phyloP scores from a whole-genome alignment of 495 filamentous ascomycete species.

The Talaromyces thailandensis region DNA sequence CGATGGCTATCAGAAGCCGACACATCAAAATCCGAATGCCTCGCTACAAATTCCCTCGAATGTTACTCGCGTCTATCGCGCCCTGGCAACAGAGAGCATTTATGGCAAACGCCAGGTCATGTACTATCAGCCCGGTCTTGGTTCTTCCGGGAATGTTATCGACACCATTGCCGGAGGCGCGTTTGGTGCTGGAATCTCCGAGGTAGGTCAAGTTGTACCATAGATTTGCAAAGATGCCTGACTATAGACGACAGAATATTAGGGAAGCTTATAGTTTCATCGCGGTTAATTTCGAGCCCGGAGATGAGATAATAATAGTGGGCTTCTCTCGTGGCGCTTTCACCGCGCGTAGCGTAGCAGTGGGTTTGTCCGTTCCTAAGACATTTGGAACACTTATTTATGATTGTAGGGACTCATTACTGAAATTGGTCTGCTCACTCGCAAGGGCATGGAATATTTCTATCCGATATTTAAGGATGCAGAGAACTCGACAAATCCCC shows the following conservation, averaged over 20 bases:
- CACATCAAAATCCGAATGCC: conserved; percentile 12
- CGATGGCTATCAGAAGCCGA: conserved; percentile 13
- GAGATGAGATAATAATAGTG: conserved; percentile 61
- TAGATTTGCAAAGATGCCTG: background rate
- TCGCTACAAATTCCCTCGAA: conserved; percentile 30
- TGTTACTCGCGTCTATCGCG: conserved; percentile 32
- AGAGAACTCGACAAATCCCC: conserved; percentile 42
- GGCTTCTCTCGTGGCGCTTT: conserved; percentile 72
- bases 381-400: background rate
- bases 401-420: conserved; percentile 45
- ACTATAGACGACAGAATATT: conserved; percentile 38
- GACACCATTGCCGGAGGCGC: conserved; percentile 41
- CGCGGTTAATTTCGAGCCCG: conserved; percentile 54
- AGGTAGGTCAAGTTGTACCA: conserved; percentile 17
- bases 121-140: conserved; percentile 48
- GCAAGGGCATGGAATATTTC: conserved; percentile 53
- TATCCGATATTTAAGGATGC: conserved; percentile 58
- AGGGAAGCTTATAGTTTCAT: conserved; percentile 59
- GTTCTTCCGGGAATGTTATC: conserved; percentile 29
- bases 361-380: background rate
- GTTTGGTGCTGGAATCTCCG: conserved; percentile 38
- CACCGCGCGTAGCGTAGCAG: conserved; percentile 51
- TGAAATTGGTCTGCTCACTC: conserved; percentile 53
- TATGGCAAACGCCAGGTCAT: conserved; percentile 33
- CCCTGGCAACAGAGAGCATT: conserved; percentile 20